Conservation (phyloP, 129 eudicot species). For the Heracleum sosnowskyi region DNA sequence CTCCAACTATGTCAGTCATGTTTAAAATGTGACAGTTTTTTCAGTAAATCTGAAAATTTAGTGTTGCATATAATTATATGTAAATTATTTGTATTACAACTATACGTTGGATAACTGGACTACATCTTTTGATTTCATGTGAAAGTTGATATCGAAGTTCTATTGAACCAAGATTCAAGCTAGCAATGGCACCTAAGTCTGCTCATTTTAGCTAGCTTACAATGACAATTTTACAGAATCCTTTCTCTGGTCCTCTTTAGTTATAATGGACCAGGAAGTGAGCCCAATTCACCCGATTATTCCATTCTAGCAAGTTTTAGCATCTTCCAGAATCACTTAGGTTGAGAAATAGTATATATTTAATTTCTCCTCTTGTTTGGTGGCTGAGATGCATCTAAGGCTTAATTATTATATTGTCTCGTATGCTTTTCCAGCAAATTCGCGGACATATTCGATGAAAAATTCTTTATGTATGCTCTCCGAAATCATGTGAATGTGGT, state of each 20-base stretch:
- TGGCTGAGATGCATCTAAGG: neutral
- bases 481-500: slow-evolving; percentile 76
- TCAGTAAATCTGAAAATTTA: neutral
- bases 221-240: neutral
- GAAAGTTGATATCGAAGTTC: neutral
- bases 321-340: neutral
- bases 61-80: neutral
- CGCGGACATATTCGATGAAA: slow-evolving; percentile 96
- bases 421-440: slow-evolving; percentile 56
- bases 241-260: neutral
- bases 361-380: neutral
- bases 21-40: neutral
- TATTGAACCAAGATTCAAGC: neutral
- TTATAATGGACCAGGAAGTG: neutral
- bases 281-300: neutral
- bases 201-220: neutral
- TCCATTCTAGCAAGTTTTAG: neutral
- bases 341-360: neutral
- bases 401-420: neutral
- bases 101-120: neutral
- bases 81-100: neutral
- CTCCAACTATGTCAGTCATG: neutral
- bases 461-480: slow-evolving; percentile 89
- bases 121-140: neutral
- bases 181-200: neutral